Evolutionary conservation across 2,329 filamentous ascomycete species (phyloP).

Genomic region (Coniochaeta hoffmannii): DNA sequence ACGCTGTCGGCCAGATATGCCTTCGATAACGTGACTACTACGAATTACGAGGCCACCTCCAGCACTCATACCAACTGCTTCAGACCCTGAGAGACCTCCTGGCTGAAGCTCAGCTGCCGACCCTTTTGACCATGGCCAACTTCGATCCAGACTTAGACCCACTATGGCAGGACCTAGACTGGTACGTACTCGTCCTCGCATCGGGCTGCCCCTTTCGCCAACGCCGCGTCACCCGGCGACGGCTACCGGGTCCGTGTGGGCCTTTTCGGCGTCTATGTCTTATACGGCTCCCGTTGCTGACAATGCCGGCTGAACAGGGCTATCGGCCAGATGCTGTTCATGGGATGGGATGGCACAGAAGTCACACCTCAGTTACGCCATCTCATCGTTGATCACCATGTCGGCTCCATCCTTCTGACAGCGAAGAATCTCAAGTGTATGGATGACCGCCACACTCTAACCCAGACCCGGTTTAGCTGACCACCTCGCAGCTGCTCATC

Average conservation of each 20-base stretch:
- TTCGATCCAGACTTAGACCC: constrained; percentile 45
- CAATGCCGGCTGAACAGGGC: constrained; percentile 40
- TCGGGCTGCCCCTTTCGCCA: neutral
- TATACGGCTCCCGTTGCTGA: constrained; percentile 11
- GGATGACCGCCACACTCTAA: neutral
- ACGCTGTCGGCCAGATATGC: constrained; percentile 1
- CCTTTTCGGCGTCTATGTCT: neutral
- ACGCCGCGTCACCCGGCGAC: neutral
- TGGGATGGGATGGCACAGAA: constrained; percentile 80
- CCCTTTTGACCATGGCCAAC: constrained; percentile 24
- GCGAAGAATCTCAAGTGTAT: constrained; percentile 81
- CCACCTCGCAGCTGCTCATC: constrained; percentile 65
- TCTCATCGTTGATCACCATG: constrained; percentile 74
- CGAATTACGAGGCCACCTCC: neutral
- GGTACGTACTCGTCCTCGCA: constrained; percentile 42
- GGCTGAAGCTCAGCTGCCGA: neutral
- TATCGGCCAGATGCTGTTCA: constrained; percentile 71
- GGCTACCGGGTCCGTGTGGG: neutral
- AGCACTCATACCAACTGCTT: neutral
- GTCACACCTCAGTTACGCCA: constrained; percentile 76
- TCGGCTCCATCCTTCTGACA: constrained; percentile 80
- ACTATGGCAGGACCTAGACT: constrained; percentile 70
- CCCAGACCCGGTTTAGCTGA: constrained; percentile 6
- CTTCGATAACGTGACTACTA: constrained; percentile 7
- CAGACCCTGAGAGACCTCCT: neutral